Conservation (phyloP, 805 yeast species). For the Clavispora santaluciae region DNA sequence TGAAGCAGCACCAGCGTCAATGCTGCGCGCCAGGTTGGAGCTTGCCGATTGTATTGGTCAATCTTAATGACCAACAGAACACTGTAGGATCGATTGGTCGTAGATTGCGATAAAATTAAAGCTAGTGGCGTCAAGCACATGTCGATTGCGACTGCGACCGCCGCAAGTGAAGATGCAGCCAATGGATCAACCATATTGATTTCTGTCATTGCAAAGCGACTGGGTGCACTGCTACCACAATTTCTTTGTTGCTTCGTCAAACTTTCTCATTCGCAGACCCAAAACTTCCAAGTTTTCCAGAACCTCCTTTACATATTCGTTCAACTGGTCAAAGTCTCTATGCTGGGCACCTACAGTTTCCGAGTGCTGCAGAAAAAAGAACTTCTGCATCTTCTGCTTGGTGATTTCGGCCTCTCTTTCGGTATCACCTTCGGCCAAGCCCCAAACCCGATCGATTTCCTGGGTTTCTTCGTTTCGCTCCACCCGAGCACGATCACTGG, state of each 20-base stretch:
- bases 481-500: conserved; percentile 14
- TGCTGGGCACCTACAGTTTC: conserved; percentile 22
- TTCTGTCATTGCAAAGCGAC: no score
- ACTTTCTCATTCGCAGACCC: conserved; percentile 44
- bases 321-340: conserved; percentile 46
- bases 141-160: no score
- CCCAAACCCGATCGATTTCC: conserved; percentile 4
- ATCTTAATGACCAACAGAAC: no score
- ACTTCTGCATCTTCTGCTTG: conserved; percentile 13
- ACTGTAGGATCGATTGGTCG: no score
- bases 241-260: conserved; percentile 41
- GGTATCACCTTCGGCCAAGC: conserved; percentile 7
- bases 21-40: no score
- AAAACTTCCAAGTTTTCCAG: conserved; percentile 46
- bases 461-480: conserved; percentile 8
- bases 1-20: no score
- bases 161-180: no score
- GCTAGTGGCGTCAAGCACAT: no score
- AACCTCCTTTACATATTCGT: conserved; percentile 46
- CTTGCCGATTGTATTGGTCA: no score
- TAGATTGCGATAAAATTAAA: no score
- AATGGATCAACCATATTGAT: no score
- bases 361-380: conserved; percentile 5
- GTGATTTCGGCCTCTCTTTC: conserved; percentile 10
- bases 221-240: no score